A percentile compares a stretch with the other conserved stretches of the same genome.
phyloP scores from a whole-genome alignment of 2,329 filamentous ascomycete species.

The Exophiala spinifera region DNA sequence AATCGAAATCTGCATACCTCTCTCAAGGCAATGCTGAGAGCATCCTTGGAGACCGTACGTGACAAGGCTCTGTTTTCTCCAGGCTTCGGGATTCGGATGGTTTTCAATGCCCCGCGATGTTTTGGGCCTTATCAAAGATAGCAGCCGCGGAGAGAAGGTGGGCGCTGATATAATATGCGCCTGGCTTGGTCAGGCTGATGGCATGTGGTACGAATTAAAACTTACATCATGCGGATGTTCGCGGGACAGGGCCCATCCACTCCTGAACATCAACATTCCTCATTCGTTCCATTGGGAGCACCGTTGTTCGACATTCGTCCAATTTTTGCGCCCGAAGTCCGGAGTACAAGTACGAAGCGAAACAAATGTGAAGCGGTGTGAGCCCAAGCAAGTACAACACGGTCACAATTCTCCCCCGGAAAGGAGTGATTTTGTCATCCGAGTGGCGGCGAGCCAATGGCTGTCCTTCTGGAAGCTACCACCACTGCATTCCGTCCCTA shows the following conservation, averaged over 20 bases:
- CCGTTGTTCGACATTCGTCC: not conserved
- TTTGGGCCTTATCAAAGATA: too few species aligned
- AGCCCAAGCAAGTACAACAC: not conserved
- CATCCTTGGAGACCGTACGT: too few species aligned
- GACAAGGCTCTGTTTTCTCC: too few species aligned
- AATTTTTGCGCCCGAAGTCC: not conserved
- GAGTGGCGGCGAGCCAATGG: not conserved
- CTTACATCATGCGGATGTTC: conserved; percentile 9
- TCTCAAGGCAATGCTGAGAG: too few species aligned
- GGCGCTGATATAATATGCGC: too few species aligned
- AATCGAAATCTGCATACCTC: too few species aligned
- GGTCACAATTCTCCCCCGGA: not conserved
- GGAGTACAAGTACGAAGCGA: not conserved
- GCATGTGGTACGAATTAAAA: not conserved
- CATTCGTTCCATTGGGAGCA: not conserved
- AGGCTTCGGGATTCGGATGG: too few species aligned
- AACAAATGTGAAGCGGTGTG: not conserved
- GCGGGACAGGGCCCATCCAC: not conserved
- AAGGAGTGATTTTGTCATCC: not conserved
- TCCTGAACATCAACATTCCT: not conserved
- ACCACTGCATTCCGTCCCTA: not conserved
- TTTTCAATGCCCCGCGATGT: too few species aligned
- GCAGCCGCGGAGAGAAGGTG: too few species aligned
- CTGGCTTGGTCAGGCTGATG: too few species aligned
- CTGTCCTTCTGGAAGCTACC: not conserved